Evolutionary conservation across 73 alveolate species (phyloP).

Genomic region (Paramecium sonneborni): DNA sequence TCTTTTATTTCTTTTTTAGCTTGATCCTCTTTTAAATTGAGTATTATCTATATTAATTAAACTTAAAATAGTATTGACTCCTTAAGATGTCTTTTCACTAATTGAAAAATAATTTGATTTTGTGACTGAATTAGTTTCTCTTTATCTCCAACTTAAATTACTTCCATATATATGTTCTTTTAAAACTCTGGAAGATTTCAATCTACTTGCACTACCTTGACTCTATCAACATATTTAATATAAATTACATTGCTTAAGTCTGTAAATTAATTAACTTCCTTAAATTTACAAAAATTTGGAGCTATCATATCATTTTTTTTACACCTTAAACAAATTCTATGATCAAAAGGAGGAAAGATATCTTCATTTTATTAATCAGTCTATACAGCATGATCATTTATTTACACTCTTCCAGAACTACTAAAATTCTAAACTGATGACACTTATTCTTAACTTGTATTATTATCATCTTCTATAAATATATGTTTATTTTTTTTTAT

Average conservation of each 20-base stretch:
- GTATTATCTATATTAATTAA: background rate
- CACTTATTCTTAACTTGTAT: background rate
- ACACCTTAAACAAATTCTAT: conserved; percentile 54
- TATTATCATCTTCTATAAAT: conserved; percentile 12
- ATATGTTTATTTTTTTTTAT: conserved; percentile 18
- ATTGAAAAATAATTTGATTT: conserved; percentile 23
- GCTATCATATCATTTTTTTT: conserved; percentile 57
- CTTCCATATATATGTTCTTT: conserved; percentile 56
- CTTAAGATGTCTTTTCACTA: background rate
- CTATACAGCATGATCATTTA: background rate
- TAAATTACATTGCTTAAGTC: background rate
- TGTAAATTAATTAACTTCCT: conserved; percentile 37
- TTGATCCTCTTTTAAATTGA: background rate
- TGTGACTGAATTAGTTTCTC: background rate
- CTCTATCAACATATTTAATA: background rate
- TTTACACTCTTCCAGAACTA: background rate
- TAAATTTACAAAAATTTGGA: conserved; percentile 47
- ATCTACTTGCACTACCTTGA: conserved; percentile 6
- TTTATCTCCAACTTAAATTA: conserved; percentile 59
- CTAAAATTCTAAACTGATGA: conserved; percentile 23
- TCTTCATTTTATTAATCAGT: conserved; percentile 38
- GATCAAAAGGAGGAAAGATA: conserved; percentile 53
- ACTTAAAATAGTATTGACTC: background rate
- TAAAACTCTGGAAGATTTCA: conserved; percentile 17
- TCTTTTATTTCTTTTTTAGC: background rate